Evolutionary conservation across 192 early-diverging fungal species (phyloP).

Genomic region (Umbelopsis sp.): DNA sequence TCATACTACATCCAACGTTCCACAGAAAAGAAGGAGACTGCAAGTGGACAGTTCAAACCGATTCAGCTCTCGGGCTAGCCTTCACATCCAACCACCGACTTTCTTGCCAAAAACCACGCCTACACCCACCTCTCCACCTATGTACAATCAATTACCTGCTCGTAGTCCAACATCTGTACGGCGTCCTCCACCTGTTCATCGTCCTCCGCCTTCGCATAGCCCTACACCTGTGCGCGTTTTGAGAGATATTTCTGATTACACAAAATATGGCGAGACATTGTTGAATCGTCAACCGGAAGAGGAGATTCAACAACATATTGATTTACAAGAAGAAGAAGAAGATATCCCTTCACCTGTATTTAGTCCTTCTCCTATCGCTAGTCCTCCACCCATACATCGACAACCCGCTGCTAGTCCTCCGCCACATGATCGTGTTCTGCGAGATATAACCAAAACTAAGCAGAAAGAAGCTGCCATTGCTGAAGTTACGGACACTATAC

Average conservation of each 20-base stretch:
- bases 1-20: neutral
- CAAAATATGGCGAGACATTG: slow-evolving; percentile 3
- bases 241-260: neutral
- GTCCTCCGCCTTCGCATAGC: neutral
- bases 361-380: too few relatives aligned
- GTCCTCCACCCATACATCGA: too few relatives aligned
- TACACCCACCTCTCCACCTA: too few relatives aligned
- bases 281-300: neutral
- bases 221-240: slow-evolving; percentile 4
- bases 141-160: neutral
- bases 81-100: neutral
- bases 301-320: neutral
- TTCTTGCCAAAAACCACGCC: too few relatives aligned
- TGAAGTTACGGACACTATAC: too few relatives aligned
- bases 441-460: neutral
- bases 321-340: neutral
- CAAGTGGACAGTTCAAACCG: neutral
- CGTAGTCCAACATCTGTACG: neutral
- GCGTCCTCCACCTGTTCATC: neutral
- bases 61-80: neutral
- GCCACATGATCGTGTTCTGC: neutral
- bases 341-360: too few relatives aligned
- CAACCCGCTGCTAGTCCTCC: too few relatives aligned
- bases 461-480: too few relatives aligned
- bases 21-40: neutral